A percentile compares a stretch with the other conserved stretches of the same genome.
These are phyloP conservation scores for Iris macrosiphon DNA, from an alignment of 106 monocot genomes.

Conservation along the genomic window DNA sequence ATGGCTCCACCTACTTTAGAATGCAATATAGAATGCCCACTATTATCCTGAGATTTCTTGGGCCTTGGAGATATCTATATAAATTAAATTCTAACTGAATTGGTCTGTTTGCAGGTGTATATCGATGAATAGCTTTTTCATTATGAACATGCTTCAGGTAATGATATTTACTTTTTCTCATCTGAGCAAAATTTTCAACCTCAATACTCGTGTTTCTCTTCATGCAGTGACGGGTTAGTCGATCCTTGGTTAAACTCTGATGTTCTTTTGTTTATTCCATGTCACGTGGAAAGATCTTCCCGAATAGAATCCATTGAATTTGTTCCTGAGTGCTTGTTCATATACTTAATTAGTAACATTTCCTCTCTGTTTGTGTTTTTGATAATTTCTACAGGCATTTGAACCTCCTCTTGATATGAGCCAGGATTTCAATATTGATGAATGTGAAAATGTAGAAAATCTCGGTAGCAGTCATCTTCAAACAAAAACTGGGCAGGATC, in stretches of 20 bases:
- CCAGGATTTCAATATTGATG: constrained; percentile 47
- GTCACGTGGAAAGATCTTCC: background rate
- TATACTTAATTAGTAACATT: background rate
- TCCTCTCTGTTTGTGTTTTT: background rate
- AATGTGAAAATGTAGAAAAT: constrained; percentile 16
- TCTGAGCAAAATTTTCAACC: background rate
- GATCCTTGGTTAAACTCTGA: background rate
- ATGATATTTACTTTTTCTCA: constrained; percentile 5
- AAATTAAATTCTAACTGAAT: background rate
- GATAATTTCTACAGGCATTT: constrained; percentile 66
- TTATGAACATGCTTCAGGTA: constrained; percentile 97
- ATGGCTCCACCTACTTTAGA: too few relatives aligned
- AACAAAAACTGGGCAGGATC: constrained; percentile 12
- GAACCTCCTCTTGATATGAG: constrained; percentile 91
- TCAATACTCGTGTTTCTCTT: background rate
- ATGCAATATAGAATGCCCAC: too few relatives aligned
- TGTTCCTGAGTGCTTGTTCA: background rate
- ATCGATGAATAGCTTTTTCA: constrained; percentile 71
- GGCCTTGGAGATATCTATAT: too few relatives aligned
- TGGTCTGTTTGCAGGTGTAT: constrained; percentile 72
- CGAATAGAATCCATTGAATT: background rate
- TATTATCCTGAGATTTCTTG: too few relatives aligned
- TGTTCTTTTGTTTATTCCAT: background rate
- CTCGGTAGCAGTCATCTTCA: constrained; percentile 13
- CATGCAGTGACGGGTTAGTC: background rate